Evolutionary conservation across 768 basidiomycete genomes (phyloP).

Genomic region (Termitomyces sp.): DNA sequence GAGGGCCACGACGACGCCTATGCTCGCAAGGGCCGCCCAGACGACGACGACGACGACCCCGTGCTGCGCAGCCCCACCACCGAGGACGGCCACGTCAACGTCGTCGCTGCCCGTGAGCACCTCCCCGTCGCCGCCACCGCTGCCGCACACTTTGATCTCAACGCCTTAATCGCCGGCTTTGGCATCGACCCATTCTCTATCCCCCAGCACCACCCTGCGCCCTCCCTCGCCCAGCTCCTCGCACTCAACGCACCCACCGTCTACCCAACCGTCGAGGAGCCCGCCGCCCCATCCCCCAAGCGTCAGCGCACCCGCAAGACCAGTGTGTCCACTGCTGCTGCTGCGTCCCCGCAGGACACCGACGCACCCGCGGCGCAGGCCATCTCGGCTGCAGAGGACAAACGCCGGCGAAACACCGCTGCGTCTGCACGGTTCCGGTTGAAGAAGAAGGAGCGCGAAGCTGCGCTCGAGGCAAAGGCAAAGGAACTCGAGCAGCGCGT

Average conservation of each 20-base stretch:
- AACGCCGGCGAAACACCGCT: conserved; percentile 89
- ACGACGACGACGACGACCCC: conserved; percentile 44
- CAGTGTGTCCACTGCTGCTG: conserved; percentile 31
- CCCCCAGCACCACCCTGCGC: conserved; percentile 26
- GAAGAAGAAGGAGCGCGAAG: conserved; percentile 96
- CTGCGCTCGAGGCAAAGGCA: conserved; percentile 76
- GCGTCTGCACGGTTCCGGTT: conserved; percentile 90
- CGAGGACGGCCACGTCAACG: conserved; percentile 54
- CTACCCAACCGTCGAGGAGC: conserved; percentile 13
- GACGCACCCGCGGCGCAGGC: conserved; percentile 21
- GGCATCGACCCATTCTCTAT: conserved; percentile 38
- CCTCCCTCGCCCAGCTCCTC: conserved; percentile 68
- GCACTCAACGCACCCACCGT: conserved; percentile 44
- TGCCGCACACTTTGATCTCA: conserved; percentile 30
- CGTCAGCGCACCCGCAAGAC: conserved; percentile 52
- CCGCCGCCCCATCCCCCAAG: conserved; percentile 33
- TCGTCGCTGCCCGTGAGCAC: conserved; percentile 40
- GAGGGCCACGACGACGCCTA: conserved; percentile 46
- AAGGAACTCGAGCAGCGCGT: conserved; percentile 83
- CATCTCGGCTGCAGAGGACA: conserved; percentile 71
- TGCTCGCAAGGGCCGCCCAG: conserved; percentile 28
- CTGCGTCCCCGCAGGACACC: conserved; percentile 19
- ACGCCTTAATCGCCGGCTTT: conserved; percentile 31
- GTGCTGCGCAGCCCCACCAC: conserved; percentile 22
- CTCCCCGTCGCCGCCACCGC: conserved; percentile 7